Evolutionary conservation across 1,284 basidiomycete genomes (phyloP).

Genomic region (Waitea zeae): DNA sequence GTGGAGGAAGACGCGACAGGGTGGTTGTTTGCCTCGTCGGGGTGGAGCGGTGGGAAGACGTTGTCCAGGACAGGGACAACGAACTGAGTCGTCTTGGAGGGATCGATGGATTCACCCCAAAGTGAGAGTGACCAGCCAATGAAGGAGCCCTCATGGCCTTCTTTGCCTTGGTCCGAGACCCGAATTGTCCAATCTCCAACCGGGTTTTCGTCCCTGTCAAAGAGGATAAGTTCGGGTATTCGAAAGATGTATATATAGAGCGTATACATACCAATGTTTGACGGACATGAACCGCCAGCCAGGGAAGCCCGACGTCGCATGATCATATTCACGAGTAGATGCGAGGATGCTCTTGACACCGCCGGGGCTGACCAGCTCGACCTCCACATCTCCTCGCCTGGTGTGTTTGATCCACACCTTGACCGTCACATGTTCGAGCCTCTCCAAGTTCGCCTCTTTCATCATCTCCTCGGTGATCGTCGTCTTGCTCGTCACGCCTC

Average conservation of each 20-base stretch:
- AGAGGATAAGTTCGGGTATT: conserved; percentile 3
- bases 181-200: conserved; percentile 86
- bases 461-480: conserved; percentile 62
- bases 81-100: conserved; percentile 49
- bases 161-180: conserved; percentile 58
- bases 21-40: conserved; percentile 10
- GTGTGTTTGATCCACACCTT: conserved; percentile 86
- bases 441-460: conserved; percentile 64
- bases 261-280: conserved; percentile 87
- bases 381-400: conserved; percentile 84
- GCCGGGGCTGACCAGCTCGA: conserved; percentile 74
- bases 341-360: conserved; percentile 81
- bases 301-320: conserved; percentile 55
- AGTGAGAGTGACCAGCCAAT: conserved; percentile 86
- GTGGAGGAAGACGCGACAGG: conserved; percentile 17
- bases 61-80: conserved; percentile 36
- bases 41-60: conserved; percentile 17
- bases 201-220: conserved; percentile 81
- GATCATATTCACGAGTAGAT: conserved; percentile 54
- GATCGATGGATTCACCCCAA: conserved; percentile 83
- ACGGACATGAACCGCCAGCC: conserved; percentile 98
- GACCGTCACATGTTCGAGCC: conserved; percentile 85
- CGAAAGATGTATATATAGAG: conserved; percentile 8
- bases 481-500: conserved; percentile 54
- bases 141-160: conserved; percentile 60